Percentiles rank a stretch among this genome's conserved stretches.
These are phyloP conservation scores for Mycosphaerella sp. DNA, from an alignment of 2,329 filamentous ascomycete species.

Conservation along the genomic window DNA sequence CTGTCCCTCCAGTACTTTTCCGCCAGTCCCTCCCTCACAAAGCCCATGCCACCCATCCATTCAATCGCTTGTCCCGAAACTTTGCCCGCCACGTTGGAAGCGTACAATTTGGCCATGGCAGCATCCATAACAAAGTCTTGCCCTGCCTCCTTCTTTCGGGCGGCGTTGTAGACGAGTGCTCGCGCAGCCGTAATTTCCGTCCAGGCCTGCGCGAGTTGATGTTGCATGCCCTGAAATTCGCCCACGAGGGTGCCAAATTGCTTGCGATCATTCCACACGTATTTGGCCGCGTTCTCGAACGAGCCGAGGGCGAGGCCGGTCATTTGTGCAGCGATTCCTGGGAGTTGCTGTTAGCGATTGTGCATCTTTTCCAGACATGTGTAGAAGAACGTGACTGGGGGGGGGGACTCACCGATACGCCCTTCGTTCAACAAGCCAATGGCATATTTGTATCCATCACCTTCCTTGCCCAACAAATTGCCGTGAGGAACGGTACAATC, in stretches of 20 bases:
- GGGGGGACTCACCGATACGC: constrained; percentile 79
- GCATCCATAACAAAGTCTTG: constrained; percentile 93
- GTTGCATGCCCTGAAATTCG: constrained; percentile 99
- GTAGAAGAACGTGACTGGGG: neutral
- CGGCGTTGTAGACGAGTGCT: constrained; percentile 89
- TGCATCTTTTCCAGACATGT: too few species aligned
- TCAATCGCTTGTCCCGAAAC: constrained; percentile 84
- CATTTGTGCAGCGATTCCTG: constrained; percentile 71
- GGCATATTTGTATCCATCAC: constrained; percentile 96
- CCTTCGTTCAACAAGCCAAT: constrained; percentile 93
- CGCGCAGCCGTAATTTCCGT: constrained; percentile 88
- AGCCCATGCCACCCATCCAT: constrained; percentile 99
- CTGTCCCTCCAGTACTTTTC: constrained; percentile 98
- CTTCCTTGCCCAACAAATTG: constrained; percentile 80
- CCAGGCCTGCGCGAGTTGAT: constrained; percentile 94
- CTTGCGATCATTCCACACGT: constrained; percentile 97
- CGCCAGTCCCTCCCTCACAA: constrained; percentile 88
- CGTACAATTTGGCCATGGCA: constrained; percentile 95
- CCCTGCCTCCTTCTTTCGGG: constrained; percentile 95
- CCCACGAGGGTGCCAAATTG: constrained; percentile 92
- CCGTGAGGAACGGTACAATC: constrained; percentile 85
- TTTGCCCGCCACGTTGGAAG: constrained; percentile 83
- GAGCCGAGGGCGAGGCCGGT: constrained; percentile 90
- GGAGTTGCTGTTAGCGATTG: neutral
- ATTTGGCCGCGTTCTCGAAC: constrained; percentile 88